These are phyloP conservation scores for Leishmania martiniquensis DNA, from an alignment of 208 protist species.

Conservation along the genomic window DNA sequence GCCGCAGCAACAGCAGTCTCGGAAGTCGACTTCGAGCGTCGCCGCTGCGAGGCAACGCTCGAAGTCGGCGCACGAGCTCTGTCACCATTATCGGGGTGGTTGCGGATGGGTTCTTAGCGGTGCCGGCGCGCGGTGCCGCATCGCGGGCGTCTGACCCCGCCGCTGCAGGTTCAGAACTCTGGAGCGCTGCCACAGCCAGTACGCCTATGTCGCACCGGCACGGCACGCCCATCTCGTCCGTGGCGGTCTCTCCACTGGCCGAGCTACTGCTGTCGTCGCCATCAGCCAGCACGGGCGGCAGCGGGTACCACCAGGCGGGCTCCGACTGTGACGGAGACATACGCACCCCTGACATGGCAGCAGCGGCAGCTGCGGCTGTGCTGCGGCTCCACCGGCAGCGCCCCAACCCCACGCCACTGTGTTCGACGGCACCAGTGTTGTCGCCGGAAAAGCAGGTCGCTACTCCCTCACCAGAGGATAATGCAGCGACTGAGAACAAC, in stretches of 20 bases:
- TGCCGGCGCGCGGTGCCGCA: background rate
- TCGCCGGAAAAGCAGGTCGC: background rate
- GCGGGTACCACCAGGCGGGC: background rate
- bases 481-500: background rate
- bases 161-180: background rate
- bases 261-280: background rate
- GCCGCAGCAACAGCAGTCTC: constrained; percentile 6
- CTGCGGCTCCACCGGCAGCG: constrained; percentile 11
- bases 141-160: background rate
- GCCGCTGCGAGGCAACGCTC: background rate
- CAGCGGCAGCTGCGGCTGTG: constrained; percentile 6
- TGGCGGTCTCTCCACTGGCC: background rate
- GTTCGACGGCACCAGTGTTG: background rate
- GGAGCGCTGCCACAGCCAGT: too few species aligned
- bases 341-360: constrained; percentile 4
- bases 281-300: background rate
- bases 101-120: background rate
- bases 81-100: constrained; percentile 7
- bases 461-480: background rate
- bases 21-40: background rate
- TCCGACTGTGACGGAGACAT: background rate
- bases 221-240: background rate
- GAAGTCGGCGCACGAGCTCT: constrained; percentile 1
- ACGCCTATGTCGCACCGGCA: background rate
- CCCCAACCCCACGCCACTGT: background rate